Base-by-base conservation (phyloP, 2,329 filamentous ascomycete species). In the Ophiocordyceps robertsii region DNA sequence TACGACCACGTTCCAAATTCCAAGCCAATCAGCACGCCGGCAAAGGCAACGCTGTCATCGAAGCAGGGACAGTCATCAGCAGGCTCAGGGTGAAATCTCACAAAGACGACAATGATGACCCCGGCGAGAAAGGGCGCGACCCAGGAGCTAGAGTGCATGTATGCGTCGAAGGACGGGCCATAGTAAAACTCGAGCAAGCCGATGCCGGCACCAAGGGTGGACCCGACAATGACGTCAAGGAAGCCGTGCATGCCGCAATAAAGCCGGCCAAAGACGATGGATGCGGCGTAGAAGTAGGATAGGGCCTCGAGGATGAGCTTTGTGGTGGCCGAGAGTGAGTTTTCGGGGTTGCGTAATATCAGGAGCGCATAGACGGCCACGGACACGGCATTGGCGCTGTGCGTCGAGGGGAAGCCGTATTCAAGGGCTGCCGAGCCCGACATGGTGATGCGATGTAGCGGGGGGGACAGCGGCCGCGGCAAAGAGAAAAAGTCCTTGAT, bases 231-330 rank as follows among this genome's bases (percentile, higher is more conserved):
- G 21, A 96, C 88, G 61, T 98, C 92, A 37, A 92, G 70, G 63
- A 96, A 95, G 11, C 92, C 92, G 63, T 98, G 92, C 92, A 98
- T 98, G 47, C 92, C 92, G 57, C 92, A 98, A 66, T 98, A 96
- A 31, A 98, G 69, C 17, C 92, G 80, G 6, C 92, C 92, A 47
- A 96, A 68, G 35, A 95, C 75, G 56, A 98, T 96, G 24, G 90
- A 95, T 12, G 77, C 65, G 30, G 85, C 86, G 58, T 96, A 98
- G 52, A 86, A 81, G 60, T 92, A 93, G 35, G 82, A 80, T 6
- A 85, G 61, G 6, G 64, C 60, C 56, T 92, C 83, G 24, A 94
- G 66, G 4, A 71, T 62, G 4, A 80, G 47, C 51, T 76, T 81
- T 1, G 75, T 70, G 16, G 73, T 65, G 3, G 76, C 65, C 29